Conservation (phyloP, 2,329 filamentous ascomycete genomes). For the Alternaria tenuissima region DNA sequence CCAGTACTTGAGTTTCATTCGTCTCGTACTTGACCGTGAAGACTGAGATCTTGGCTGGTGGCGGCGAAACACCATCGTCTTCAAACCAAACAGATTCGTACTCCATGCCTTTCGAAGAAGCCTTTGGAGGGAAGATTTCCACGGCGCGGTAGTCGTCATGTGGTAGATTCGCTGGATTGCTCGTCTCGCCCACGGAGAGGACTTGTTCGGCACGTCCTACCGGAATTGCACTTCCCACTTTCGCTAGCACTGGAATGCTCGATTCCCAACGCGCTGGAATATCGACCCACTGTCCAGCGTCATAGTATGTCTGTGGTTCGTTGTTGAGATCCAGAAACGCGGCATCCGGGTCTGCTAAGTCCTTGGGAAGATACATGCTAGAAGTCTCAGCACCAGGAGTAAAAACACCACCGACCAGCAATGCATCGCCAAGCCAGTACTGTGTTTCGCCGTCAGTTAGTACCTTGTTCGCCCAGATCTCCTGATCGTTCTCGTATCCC, state of each 20-base stretch:
- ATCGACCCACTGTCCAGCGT: conserved; percentile 63
- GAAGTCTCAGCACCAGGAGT: conserved; percentile 64
- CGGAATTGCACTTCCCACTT: conserved; percentile 63
- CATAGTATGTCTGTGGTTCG: conserved; percentile 65
- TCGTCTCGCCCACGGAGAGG: conserved; percentile 59
- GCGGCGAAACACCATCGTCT: conserved; percentile 64
- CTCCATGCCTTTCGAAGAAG: conserved; percentile 46
- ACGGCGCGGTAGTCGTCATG: conserved; percentile 65
- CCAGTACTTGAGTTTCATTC: conserved; percentile 54
- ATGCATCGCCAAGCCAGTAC: conserved; percentile 74
- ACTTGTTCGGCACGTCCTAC: conserved; percentile 62
- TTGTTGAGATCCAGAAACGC: conserved; percentile 72
- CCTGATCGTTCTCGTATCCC: conserved; percentile 72
- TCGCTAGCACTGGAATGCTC: conserved; percentile 65
- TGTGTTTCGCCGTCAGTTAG: conserved; percentile 72
- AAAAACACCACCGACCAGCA: conserved; percentile 74
- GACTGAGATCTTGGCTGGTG: conserved; percentile 38
- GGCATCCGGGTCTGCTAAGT: conserved; percentile 52
- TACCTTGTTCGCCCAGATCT: conserved; percentile 67
- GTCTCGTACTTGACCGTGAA: conserved; percentile 41
- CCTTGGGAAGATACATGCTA: conserved; percentile 68
- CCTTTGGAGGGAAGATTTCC: conserved; percentile 64
- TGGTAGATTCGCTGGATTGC: conserved; percentile 56
- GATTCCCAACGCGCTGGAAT: conserved; percentile 61
- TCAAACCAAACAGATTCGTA: conserved; percentile 62